Conservation (phyloP, 1,139 yeast species). For the Geotrichum restrictum region DNA sequence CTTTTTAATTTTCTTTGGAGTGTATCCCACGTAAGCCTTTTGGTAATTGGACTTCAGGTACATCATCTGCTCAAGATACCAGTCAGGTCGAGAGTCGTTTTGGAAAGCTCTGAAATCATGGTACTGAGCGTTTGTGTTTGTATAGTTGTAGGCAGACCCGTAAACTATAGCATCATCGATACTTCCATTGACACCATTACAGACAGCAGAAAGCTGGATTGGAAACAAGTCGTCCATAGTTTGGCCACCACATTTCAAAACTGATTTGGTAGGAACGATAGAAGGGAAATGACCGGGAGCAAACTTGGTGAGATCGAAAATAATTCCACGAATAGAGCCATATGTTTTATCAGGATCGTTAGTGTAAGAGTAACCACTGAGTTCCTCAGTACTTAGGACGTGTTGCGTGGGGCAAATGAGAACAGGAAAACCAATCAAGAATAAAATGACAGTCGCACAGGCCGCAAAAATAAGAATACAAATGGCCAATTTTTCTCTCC, state of each 20-base stretch:
- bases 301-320: slow-evolving; percentile 41
- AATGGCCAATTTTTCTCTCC: slow-evolving; percentile 45
- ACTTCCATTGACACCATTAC: slow-evolving; percentile 37
- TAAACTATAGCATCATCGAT: slow-evolving; percentile 37
- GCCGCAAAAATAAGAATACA: slow-evolving; percentile 42
- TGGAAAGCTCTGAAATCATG: slow-evolving; percentile 42
- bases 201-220: slow-evolving; percentile 41
- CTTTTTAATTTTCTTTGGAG: slow-evolving; percentile 35
- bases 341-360: slow-evolving; percentile 36
- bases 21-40: slow-evolving; percentile 41
- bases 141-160: slow-evolving; percentile 38
- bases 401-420: slow-evolving; percentile 43
- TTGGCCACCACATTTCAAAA: slow-evolving; percentile 40
- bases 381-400: slow-evolving; percentile 37
- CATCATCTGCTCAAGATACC: slow-evolving; percentile 42
- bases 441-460: slow-evolving; percentile 38
- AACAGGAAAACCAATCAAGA: slow-evolving; percentile 42
- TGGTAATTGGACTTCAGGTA: slow-evolving; percentile 38
- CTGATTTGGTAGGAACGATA: slow-evolving; percentile 37
- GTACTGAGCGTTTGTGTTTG: slow-evolving; percentile 41
- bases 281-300: slow-evolving; percentile 42
- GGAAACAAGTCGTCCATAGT: slow-evolving; percentile 41
- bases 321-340: slow-evolving; percentile 41
- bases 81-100: slow-evolving; percentile 43
- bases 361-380: slow-evolving; percentile 34